Conservation (phyloP, 2,329 filamentous ascomycete species). For the Fusarium metavorans region DNA sequence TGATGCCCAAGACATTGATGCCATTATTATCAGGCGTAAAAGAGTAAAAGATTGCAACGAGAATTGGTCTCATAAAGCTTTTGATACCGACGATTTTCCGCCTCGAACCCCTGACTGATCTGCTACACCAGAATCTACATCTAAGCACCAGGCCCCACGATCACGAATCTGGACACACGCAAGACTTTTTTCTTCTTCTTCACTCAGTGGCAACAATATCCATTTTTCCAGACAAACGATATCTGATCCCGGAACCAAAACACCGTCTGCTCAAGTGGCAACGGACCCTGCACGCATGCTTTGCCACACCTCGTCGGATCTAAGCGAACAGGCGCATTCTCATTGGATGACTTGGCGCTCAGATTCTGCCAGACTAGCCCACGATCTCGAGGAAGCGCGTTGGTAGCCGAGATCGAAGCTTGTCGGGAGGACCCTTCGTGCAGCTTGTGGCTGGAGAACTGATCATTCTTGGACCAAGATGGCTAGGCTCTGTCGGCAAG, state of each 20-base stretch:
- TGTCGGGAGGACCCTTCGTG: slow-evolving; percentile 42
- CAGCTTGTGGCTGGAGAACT: slow-evolving; percentile 28
- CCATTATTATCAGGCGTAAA: slow-evolving; percentile 5
- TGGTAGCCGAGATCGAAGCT: slow-evolving; percentile 47
- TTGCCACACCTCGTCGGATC: slow-evolving; percentile 29
- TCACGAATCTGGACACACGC: slow-evolving; percentile 7
- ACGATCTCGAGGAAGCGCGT: slow-evolving; percentile 46
- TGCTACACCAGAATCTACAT: slow-evolving; percentile 20
- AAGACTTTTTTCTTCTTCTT: background rate
- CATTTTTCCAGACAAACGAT: background rate
- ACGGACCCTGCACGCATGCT: slow-evolving; percentile 4
- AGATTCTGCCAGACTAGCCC: background rate
- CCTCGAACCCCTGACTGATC: slow-evolving; percentile 1
- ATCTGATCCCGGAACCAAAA: slow-evolving; percentile 11
- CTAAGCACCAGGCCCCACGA: background rate
- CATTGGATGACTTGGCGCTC: slow-evolving; percentile 30
- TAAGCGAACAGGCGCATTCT: slow-evolving; percentile 7
- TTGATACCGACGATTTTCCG: slow-evolving; percentile 8
- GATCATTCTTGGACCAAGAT: slow-evolving; percentile 11
- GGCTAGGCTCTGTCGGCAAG: slow-evolving; percentile 10
- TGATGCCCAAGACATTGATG: background rate
- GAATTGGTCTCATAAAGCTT: slow-evolving; percentile 8
- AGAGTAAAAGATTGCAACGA: background rate
- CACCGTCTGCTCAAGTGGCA: slow-evolving; percentile 22
- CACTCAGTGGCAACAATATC: slow-evolving; percentile 18